phyloP scores from a whole-genome alignment of 2,329 filamentous ascomycete species.

The Whalleya microplaca region DNA sequence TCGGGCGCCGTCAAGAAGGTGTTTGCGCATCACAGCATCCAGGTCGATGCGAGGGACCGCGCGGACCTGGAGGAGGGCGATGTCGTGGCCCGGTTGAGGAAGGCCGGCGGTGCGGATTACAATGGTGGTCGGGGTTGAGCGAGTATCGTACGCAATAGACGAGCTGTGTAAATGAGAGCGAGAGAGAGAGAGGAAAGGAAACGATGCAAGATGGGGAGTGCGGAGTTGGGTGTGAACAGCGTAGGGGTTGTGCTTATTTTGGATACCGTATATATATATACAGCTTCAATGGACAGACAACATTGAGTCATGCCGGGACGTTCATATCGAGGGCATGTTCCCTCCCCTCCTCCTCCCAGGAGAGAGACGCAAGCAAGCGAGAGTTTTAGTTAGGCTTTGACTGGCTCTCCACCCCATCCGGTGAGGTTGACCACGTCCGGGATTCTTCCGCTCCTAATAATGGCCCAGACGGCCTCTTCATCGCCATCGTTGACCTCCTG shows the following conservation, averaged over 20 bases:
- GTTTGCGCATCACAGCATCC: constrained; percentile 66
- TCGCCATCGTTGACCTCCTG: constrained; percentile 60
- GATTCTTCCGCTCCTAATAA: constrained; percentile 51
- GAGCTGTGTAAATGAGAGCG: neutral
- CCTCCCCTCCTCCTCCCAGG: no score
- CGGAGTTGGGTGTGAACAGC: neutral
- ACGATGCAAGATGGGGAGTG: neutral
- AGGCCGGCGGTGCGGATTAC: constrained; percentile 72
- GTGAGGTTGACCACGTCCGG: constrained; percentile 54
- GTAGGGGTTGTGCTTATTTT: constrained; percentile 5
- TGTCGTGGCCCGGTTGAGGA: constrained; percentile 63
- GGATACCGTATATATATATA: constrained; percentile 21
- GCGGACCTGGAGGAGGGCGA: constrained; percentile 64
- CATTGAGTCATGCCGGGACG: constrained; percentile 1
- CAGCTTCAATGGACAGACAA: constrained; percentile 24
- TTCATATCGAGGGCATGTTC: neutral
- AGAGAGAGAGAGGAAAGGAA: neutral
- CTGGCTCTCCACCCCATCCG: constrained; percentile 45
- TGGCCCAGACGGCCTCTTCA: constrained; percentile 57
- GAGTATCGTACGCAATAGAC: neutral
- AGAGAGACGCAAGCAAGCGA: neutral
- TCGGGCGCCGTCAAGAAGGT: constrained; percentile 66
- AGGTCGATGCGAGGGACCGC: constrained; percentile 64
- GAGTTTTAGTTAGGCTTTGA: constrained; percentile 9
- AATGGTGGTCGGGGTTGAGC: constrained; percentile 63